phyloP scores from a whole-genome alignment of 306 rosid genomes.

The Rosa lucieae region DNA sequence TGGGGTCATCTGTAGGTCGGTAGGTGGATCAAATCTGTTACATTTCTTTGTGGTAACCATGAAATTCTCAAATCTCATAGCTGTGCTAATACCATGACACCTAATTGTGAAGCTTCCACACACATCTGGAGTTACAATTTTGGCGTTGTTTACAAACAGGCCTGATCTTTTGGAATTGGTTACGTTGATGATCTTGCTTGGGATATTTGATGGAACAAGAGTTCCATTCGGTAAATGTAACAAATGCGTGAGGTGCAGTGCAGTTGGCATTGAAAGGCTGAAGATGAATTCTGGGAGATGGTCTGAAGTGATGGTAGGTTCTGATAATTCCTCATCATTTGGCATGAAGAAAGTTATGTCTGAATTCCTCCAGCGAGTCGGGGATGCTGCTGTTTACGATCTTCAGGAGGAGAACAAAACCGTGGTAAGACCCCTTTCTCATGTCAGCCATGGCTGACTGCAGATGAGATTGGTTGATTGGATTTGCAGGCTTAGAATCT shows the following conservation, averaged over 20 bases:
- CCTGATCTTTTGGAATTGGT: slow-evolving; percentile 41
- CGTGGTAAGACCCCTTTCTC: slow-evolving; percentile 50
- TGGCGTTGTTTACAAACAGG: slow-evolving; percentile 54
- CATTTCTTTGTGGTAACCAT: slow-evolving; percentile 19
- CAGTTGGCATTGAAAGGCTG: slow-evolving; percentile 53
- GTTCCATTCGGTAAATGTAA: slow-evolving; percentile 53
- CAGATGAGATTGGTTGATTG: slow-evolving; percentile 48
- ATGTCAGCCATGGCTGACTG: slow-evolving; percentile 52
- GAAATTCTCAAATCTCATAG: slow-evolving; percentile 31
- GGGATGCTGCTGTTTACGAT: slow-evolving; percentile 40
- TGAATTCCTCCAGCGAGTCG: slow-evolving; percentile 28
- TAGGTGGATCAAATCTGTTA: slow-evolving; percentile 15
- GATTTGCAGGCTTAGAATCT: slow-evolving; percentile 31
- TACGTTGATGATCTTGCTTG: slow-evolving; percentile 45
- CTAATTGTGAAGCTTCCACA: slow-evolving; percentile 41
- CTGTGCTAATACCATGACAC: slow-evolving; percentile 54
- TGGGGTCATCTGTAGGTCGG: slow-evolving; percentile 6
- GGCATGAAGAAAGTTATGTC: slow-evolving; percentile 60
- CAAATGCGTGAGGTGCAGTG: slow-evolving; percentile 44
- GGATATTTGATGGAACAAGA: slow-evolving; percentile 51
- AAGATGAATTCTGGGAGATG: slow-evolving; percentile 37
- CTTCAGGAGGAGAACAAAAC: slow-evolving; percentile 61
- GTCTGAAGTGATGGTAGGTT: slow-evolving; percentile 29
- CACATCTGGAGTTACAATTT: slow-evolving; percentile 46
- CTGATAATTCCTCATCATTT: slow-evolving; percentile 48